Evolutionary conservation across 23 red algal genomes (phyloP).

Genomic region (Agarophyton chilense): DNA sequence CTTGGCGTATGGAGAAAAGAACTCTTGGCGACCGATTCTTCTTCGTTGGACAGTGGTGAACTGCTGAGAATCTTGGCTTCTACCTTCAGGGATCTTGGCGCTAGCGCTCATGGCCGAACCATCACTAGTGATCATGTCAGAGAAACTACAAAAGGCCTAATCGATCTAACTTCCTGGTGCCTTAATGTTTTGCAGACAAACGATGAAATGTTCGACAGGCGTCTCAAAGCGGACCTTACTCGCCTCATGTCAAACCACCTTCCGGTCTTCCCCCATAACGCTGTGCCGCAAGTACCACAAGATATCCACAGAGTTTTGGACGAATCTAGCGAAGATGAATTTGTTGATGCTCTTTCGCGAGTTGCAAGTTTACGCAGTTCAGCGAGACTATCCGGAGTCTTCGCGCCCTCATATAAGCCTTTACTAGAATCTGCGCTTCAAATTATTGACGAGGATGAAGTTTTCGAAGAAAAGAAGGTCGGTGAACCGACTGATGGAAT

Average conservation of each 20-base stretch:
- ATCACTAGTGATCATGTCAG: background rate
- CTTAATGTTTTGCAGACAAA: conserved; percentile 75
- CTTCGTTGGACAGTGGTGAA: background rate
- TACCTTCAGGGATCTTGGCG: conserved; percentile 34
- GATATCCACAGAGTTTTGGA: conserved; percentile 6
- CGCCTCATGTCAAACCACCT: conserved; percentile 31
- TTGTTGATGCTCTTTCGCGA: conserved; percentile 68
- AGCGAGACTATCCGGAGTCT: conserved; percentile 16
- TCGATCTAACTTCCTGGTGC: conserved; percentile 63
- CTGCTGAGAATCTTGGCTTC: conserved; percentile 42
- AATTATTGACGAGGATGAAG: background rate
- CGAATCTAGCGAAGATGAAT: conserved; percentile 55
- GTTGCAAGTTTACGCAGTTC: conserved; percentile 56
- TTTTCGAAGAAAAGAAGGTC: background rate
- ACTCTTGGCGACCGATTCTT: background rate
- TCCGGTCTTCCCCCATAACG: conserved; percentile 31
- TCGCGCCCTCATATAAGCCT: background rate
- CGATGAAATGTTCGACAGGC: conserved; percentile 70
- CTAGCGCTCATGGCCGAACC: background rate
- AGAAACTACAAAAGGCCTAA: conserved; percentile 51
- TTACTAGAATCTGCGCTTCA: background rate
- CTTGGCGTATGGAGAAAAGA: conserved; percentile 32
- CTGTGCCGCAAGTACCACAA: background rate
- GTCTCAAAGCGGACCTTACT: conserved; percentile 60
- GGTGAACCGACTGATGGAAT: background rate